phyloP scores from a whole-genome alignment of 2,329 filamentous ascomycete species.

The Thelonectria discophora region DNA sequence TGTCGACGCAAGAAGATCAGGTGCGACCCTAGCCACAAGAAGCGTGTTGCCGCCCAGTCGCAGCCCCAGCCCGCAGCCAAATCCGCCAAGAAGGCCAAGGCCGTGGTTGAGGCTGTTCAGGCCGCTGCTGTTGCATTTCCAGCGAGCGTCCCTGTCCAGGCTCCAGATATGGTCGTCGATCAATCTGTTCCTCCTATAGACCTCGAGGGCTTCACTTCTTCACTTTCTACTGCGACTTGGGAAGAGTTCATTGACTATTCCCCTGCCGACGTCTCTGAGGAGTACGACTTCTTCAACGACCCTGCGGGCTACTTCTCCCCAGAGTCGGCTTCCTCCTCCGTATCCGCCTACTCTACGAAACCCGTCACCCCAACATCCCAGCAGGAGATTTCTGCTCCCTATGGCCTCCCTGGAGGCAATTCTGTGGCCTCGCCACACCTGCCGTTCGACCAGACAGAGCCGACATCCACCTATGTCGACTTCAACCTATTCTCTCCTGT shows the following conservation, averaged over 20 bases:
- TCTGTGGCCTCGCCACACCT: conserved; percentile 28
- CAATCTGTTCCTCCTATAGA: conserved; percentile 36
- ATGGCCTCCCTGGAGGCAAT: conserved; percentile 20
- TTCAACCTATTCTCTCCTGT: conserved; percentile 65
- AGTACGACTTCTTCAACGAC: conserved; percentile 59
- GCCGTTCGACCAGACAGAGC: conserved; percentile 37
- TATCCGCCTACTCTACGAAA: conserved; percentile 43
- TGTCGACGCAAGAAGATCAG: conserved; percentile 71
- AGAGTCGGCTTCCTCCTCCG: conserved; percentile 39
- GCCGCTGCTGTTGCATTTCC: conserved; percentile 15
- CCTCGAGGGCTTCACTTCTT: conserved; percentile 32
- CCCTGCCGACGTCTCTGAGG: conserved; percentile 45
- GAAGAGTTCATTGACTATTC: conserved; percentile 59
- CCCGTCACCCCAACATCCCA: conserved; percentile 38
- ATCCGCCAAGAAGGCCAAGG: conserved; percentile 54
- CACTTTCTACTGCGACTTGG: conserved; percentile 48
- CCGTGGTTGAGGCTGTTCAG: conserved; percentile 29
- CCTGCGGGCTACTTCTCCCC: conserved; percentile 55
- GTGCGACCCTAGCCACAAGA: conserved; percentile 68
- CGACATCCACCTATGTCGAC: conserved; percentile 57
- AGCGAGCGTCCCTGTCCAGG: conserved; percentile 13
- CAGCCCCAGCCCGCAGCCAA: conserved; percentile 46
- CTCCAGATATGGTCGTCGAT: conserved; percentile 26
- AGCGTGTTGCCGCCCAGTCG: conserved; percentile 49
- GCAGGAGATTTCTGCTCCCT: conserved; percentile 30